phyloP scores from a whole-genome alignment of 176 grass and related monocot genomes.

The Alopecurus myosuroides region DNA sequence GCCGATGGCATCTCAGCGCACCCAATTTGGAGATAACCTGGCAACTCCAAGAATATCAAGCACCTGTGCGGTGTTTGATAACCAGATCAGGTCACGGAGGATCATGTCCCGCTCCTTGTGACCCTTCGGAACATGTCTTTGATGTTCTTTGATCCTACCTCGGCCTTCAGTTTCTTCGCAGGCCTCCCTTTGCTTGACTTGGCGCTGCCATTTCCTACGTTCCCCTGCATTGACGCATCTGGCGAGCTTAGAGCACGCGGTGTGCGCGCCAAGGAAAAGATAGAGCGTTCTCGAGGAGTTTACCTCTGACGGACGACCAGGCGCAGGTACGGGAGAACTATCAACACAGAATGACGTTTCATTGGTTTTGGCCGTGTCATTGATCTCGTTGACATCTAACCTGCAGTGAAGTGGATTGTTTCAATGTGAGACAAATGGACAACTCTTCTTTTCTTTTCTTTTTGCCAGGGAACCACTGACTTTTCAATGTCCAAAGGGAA shows the following conservation, averaged over 20 bases:
- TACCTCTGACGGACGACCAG: conserved; percentile 47
- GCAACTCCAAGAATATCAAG: neutral
- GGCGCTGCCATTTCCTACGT: conserved; percentile 20
- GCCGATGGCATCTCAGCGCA: neutral
- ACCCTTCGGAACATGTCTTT: conserved; percentile 89
- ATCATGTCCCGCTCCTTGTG: conserved; percentile 50
- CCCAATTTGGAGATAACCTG: neutral
- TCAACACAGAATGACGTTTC: conserved; percentile 37
- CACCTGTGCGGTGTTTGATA: neutral
- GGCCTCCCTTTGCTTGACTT: conserved; percentile 59
- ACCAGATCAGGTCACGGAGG: neutral
- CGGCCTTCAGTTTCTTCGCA: conserved; percentile 60
- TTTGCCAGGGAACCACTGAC: neutral
- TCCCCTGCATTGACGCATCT: conserved; percentile 27
- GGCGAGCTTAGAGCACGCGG: conserved; percentile 12
- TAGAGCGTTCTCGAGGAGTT: neutral
- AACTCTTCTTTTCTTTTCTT: neutral
- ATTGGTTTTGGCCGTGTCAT: conserved; percentile 22
- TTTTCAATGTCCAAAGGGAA: neutral
- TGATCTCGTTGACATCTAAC: conserved; percentile 57
- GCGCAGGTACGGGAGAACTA: conserved; percentile 19
- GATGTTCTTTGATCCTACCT: conserved; percentile 79
- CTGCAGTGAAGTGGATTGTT: conserved; percentile 36
- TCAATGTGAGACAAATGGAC: neutral
- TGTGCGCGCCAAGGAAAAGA: neutral